A percentile compares a stretch with the other conserved stretches of the same genome.
These are phyloP conservation scores for Periglandula ipomoeae DNA, from an alignment of 2,329 filamentous ascomycete species.

Conservation along the genomic window DNA sequence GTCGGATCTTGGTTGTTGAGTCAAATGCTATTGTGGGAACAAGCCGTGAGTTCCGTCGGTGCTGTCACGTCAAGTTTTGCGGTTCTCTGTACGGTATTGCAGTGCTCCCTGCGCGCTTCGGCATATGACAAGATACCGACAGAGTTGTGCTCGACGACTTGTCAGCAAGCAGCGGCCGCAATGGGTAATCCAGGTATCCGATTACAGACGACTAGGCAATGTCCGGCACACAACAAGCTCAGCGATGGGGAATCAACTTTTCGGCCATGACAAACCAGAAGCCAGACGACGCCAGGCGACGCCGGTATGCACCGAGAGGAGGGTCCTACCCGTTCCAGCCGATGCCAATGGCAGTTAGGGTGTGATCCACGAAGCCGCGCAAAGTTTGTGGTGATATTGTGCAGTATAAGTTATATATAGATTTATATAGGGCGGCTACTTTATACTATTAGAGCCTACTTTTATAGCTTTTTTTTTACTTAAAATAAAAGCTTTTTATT, in stretches of 20 bases:
- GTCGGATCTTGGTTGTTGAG: neutral
- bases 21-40: neutral
- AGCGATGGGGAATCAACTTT: no score
- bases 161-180: neutral
- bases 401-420: no score
- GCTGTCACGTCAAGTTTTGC: neutral
- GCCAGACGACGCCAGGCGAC: no score
- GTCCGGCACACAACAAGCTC: neutral
- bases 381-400: no score
- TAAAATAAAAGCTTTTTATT: no score
- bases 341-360: no score
- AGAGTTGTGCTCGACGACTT: neutral
- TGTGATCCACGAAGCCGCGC: no score
- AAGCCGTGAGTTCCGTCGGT: neutral
- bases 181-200: constrained; percentile 1
- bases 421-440: no score
- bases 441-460: no score
- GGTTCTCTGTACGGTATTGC: neutral
- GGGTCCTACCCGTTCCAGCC: no score
- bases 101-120: neutral
- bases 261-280: neutral
- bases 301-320: no score
- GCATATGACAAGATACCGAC: neutral
- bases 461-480: no score
- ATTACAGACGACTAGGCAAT: neutral